Percentiles rank a stretch among this genome's conserved stretches.
Conservation (phyloP, 2,329 filamentous ascomycete genomes). For the Ceratocystiopsis brevicomis region DNA sequence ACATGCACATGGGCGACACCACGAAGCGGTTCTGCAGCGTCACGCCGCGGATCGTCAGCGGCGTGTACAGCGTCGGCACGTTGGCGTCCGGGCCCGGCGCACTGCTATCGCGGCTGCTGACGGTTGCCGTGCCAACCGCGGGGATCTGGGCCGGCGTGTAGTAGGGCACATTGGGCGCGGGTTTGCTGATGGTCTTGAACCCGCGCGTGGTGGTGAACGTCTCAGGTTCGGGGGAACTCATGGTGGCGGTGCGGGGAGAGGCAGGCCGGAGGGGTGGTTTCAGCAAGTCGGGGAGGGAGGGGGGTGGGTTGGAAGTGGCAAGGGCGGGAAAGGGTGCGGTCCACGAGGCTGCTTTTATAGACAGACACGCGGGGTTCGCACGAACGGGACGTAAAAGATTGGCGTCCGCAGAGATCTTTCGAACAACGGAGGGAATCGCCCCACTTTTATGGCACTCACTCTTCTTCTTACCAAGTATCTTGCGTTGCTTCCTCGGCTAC, state of each 20-base stretch:
- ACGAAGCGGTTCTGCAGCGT: constrained; percentile 37
- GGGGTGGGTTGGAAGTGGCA: too few relatives aligned
- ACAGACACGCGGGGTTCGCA: too few relatives aligned
- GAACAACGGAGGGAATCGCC: too few relatives aligned
- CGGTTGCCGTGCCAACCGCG: constrained; percentile 28
- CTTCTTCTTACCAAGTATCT: too few relatives aligned
- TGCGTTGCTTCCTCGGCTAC: too few relatives aligned
- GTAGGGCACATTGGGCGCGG: constrained; percentile 27
- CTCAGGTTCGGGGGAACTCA: not conserved
- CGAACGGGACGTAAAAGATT: too few relatives aligned
- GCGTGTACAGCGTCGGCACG: constrained; percentile 36
- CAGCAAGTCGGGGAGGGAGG: too few relatives aligned
- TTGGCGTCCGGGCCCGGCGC: constrained; percentile 8
- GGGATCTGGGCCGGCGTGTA: constrained; percentile 36
- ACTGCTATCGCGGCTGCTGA: not conserved
- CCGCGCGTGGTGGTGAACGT: constrained; percentile 1
- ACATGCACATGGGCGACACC: constrained; percentile 44
- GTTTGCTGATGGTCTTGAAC: constrained; percentile 13
- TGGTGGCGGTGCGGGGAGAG: not conserved
- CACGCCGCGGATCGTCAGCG: constrained; percentile 33
- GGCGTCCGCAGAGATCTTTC: too few relatives aligned
- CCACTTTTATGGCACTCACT: too few relatives aligned
- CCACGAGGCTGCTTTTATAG: too few relatives aligned
- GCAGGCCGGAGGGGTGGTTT: not conserved
- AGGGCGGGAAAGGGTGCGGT: too few relatives aligned